phyloP scores from a whole-genome alignment of 805 yeast genomes.

The Zygosaccharomyces lentus region DNA sequence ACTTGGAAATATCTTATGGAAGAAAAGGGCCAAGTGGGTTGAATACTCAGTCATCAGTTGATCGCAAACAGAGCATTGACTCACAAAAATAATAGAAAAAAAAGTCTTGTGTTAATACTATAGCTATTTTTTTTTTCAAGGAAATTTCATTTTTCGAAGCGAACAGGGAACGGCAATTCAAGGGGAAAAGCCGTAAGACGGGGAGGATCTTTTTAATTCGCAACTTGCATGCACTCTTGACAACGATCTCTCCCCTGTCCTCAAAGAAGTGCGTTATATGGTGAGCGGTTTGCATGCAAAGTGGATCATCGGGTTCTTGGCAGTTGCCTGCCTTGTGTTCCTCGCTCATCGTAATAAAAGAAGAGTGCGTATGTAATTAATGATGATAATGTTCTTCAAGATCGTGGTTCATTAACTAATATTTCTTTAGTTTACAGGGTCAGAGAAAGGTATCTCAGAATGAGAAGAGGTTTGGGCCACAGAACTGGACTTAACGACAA shows the following conservation, averaged over 20 bases:
- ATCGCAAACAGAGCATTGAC: neutral
- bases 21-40: constrained; percentile 23
- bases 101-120: neutral
- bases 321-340: constrained; percentile 4
- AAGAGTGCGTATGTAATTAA: constrained; percentile 16
- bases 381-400: constrained; percentile 2
- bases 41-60: neutral
- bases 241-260: neutral
- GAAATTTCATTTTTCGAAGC: neutral
- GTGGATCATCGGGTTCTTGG: constrained; percentile 8
- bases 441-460: constrained; percentile 16
- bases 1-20: constrained; percentile 66
- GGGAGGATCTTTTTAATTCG: neutral
- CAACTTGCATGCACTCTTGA: neutral
- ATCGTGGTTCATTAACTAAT: neutral
- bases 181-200: neutral
- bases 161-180: neutral
- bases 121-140: neutral
- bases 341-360: constrained; percentile 10
- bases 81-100: neutral
- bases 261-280: neutral
- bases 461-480: constrained; percentile 28
- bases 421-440: constrained; percentile 14
- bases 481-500: constrained; percentile 27
- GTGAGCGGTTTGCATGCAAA: constrained; percentile 5